Evolutionary conservation across 2,329 filamentous ascomycete species (phyloP).

Genomic region (Penicillium griseofulvum): DNA sequence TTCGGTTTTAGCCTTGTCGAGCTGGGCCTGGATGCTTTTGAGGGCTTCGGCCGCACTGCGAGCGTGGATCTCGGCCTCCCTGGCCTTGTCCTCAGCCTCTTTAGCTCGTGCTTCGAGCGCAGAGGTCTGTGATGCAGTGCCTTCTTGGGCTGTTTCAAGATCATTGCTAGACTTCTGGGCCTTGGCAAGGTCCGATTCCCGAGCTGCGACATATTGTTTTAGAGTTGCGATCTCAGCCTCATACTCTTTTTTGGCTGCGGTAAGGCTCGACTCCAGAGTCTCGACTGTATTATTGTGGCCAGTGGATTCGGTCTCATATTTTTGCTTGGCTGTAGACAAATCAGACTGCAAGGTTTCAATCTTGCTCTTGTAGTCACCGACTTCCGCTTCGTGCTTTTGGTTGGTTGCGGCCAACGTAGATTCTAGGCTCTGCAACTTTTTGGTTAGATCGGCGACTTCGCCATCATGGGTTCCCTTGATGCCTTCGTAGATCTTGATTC

Average conservation of each 20-base stretch:
- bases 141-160: conserved; percentile 55
- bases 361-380: conserved; percentile 58
- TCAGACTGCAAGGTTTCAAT: conserved; percentile 56
- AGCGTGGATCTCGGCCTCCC: conserved; percentile 42
- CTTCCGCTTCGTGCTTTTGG: conserved; percentile 54
- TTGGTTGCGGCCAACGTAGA: conserved; percentile 18
- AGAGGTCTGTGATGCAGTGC: conserved; percentile 46
- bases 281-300: conserved; percentile 59
- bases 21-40: conserved; percentile 41
- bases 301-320: conserved; percentile 59
- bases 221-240: conserved; percentile 62
- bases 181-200: conserved; percentile 52
- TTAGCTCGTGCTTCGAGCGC: conserved; percentile 53
- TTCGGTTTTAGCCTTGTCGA: conserved; percentile 34
- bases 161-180: conserved; percentile 55
- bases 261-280: conserved; percentile 51
- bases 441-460: conserved; percentile 60
- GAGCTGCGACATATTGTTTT: conserved; percentile 55
- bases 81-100: conserved; percentile 29
- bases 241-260: conserved; percentile 46
- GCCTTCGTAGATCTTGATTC: conserved; percentile 58
- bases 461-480: conserved; percentile 59
- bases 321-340: conserved; percentile 55
- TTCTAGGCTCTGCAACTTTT: conserved; percentile 61
- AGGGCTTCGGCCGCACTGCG: conserved; percentile 52